These are phyloP conservation scores for Aspergillus asperescens DNA, from an alignment of 495 filamentous ascomycete genomes.

Conservation along the genomic window DNA sequence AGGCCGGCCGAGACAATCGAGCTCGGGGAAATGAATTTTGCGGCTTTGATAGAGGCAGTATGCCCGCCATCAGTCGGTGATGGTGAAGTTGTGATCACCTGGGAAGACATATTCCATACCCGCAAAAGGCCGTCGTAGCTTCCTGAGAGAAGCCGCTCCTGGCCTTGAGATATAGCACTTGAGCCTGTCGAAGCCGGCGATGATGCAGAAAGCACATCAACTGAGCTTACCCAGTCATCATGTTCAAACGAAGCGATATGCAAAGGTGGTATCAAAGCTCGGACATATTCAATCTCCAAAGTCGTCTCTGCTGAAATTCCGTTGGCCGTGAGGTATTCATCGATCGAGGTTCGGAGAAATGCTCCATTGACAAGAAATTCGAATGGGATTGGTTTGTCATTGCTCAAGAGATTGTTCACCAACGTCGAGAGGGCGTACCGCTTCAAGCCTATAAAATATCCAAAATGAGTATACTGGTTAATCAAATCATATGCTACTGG, in stretches of 20 bases:
- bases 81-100: slow-evolving; percentile 65
- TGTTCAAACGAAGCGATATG: slow-evolving; percentile 87
- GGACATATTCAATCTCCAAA: slow-evolving; percentile 85
- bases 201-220: slow-evolving; percentile 72
- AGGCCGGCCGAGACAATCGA: slow-evolving; percentile 75
- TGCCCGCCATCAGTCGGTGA: slow-evolving; percentile 62
- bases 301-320: slow-evolving; percentile 84
- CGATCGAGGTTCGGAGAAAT: slow-evolving; percentile 81
- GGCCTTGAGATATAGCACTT: slow-evolving; percentile 37
- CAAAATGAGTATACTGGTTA: slow-evolving; percentile 11
- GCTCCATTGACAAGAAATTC: slow-evolving; percentile 92
- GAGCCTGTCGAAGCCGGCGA: slow-evolving; percentile 56
- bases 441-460: slow-evolving; percentile 58
- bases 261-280: slow-evolving; percentile 79
- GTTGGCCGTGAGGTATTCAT: slow-evolving; percentile 79
- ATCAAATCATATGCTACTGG: neutral
- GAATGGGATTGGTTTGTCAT: slow-evolving; percentile 75
- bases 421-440: slow-evolving; percentile 88
- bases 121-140: slow-evolving; percentile 84
- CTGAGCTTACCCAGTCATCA: slow-evolving; percentile 91
- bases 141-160: slow-evolving; percentile 75
- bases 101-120: slow-evolving; percentile 82
- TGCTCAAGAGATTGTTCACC: slow-evolving; percentile 84
- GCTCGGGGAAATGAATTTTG: slow-evolving; percentile 69
- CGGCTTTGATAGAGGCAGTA: slow-evolving; percentile 67